Evolutionary conservation across 805 yeast species (phyloP).

Genomic region (Sugiyamaella mastotermitis): DNA sequence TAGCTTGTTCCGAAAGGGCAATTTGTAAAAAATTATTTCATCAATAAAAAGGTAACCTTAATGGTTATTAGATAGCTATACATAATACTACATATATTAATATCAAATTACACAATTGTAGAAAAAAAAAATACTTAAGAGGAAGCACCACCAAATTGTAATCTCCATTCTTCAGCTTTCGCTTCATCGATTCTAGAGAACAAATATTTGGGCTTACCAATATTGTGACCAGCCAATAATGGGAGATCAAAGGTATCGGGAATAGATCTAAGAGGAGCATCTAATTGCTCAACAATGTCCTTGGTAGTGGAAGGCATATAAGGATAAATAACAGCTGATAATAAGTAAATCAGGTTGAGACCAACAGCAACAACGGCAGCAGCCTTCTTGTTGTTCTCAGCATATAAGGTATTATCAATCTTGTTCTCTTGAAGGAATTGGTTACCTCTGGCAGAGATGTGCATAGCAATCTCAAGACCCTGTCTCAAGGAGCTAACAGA

Average conservation of each 20-base stretch:
- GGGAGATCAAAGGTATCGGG: constrained; percentile 68
- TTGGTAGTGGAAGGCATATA: constrained; percentile 81
- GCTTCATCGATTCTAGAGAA: constrained; percentile 89
- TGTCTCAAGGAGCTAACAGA: constrained; percentile 65
- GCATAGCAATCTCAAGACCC: constrained; percentile 90
- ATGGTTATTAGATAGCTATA: no score
- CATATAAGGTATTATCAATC: constrained; percentile 79
- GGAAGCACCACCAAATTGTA: constrained; percentile 65
- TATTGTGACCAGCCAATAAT: constrained; percentile 74
- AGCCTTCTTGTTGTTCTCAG: constrained; percentile 67
- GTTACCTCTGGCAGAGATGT: constrained; percentile 87
- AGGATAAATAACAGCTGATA: constrained; percentile 79
- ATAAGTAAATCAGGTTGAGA: constrained; percentile 76
- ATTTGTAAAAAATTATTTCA: no score
- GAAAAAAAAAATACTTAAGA: no score
- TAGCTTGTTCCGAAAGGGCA: constrained; percentile 11
- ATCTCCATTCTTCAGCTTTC: constrained; percentile 82
- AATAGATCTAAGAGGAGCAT: constrained; percentile 73
- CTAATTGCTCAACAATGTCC: constrained; percentile 70
- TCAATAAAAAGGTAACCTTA: no score
- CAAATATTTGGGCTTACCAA: constrained; percentile 86
- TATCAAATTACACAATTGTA: no score
- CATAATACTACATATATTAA: no score
- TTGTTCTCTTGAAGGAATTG: constrained; percentile 93
- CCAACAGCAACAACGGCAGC: constrained; percentile 94